These are phyloP conservation scores for Orbilia quercus DNA, from an alignment of 2,329 filamentous ascomycete genomes.

Conservation along the genomic window DNA sequence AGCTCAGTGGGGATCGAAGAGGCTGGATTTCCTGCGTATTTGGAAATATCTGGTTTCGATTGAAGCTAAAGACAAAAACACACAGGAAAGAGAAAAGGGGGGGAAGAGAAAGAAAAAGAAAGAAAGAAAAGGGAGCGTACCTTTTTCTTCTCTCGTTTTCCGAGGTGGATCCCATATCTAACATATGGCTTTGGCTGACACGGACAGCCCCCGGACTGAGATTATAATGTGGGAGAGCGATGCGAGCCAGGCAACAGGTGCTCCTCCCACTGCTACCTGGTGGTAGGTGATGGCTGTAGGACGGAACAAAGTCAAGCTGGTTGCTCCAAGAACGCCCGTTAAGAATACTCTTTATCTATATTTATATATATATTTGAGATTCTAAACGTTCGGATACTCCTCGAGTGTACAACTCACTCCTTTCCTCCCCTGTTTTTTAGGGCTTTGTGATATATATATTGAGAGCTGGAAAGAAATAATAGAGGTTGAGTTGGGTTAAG, in stretches of 20 bases:
- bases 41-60: no score
- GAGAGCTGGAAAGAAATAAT: no score
- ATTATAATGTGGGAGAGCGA: constrained; percentile 20
- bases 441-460: no score
- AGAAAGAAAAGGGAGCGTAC: constrained; percentile 2
- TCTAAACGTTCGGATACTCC: no score
- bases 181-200: constrained; percentile 22
- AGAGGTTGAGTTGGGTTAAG: no score
- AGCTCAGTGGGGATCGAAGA: no score
- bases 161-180: constrained; percentile 49
- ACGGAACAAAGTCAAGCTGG: background rate
- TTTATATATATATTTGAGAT: no score
- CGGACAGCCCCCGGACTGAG: constrained; percentile 9
- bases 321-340: constrained; percentile 22
- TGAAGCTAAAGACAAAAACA: background rate
- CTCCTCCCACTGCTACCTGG: constrained; percentile 50
- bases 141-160: constrained; percentile 56
- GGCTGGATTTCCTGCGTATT: no score
- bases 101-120: background rate
- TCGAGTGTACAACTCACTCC: no score
- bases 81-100: background rate
- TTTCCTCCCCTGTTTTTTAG: no score
- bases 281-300: constrained; percentile 14
- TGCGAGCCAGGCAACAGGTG: constrained; percentile 51
- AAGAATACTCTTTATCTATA: no score